A percentile compares a stretch with the other conserved stretches of the same genome.
These are phyloP conservation scores for Tuber magnatum DNA, from an alignment of 495 filamentous ascomycete species.

Conservation along the genomic window DNA sequence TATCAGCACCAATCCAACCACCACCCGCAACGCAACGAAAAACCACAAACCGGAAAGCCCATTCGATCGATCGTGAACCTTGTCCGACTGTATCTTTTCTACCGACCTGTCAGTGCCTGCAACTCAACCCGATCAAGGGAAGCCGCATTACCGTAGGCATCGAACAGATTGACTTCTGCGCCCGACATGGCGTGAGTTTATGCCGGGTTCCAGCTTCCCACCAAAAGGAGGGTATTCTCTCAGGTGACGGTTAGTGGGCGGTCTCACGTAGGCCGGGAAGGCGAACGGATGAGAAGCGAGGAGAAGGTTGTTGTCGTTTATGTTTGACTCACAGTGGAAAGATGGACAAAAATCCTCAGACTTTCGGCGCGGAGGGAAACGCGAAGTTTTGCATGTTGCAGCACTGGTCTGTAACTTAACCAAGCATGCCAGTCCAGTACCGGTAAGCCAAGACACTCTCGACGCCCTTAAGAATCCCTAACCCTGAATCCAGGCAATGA, in stretches of 20 bases:
- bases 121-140: conserved; percentile 7
- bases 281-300: background rate
- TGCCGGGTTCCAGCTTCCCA: background rate
- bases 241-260: background rate
- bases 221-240: background rate
- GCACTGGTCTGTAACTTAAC: background rate
- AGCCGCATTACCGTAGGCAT: conserved; percentile 31
- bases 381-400: background rate
- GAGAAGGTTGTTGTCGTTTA: background rate
- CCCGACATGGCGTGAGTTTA: background rate
- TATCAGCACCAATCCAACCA: conserved; percentile 12
- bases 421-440: background rate
- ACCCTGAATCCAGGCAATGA: background rate
- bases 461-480: background rate
- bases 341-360: background rate
- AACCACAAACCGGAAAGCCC: conserved; percentile 49
- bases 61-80: conserved; percentile 48
- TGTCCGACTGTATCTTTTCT: conserved; percentile 50
- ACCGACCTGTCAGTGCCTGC: conserved; percentile 15
- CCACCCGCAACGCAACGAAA: conserved; percentile 38
- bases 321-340: background rate
- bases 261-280: background rate
- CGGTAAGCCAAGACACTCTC: background rate
- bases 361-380: background rate
- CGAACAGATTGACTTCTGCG: conserved; percentile 15